Conservation (phyloP, 768 basidiomycete species). For the Pleurotus pulmonarius region DNA sequence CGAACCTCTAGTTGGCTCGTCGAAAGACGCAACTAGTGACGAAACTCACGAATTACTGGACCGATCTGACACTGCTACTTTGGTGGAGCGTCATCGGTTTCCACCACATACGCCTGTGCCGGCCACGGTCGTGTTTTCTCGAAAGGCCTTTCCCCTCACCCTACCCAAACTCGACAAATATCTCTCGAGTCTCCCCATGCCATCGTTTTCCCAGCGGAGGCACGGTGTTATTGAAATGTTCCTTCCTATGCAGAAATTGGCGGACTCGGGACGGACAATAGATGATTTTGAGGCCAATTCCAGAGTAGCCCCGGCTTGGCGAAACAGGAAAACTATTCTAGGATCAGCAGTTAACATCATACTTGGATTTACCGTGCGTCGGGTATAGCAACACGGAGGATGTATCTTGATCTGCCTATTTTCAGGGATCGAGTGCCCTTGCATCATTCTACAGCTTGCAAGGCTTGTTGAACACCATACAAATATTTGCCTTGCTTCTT, state of each 20-base stretch:
- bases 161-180: constrained; percentile 61
- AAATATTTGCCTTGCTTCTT: constrained; percentile 68
- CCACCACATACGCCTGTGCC: constrained; percentile 44
- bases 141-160: constrained; percentile 53
- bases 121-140: constrained; percentile 53
- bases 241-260: constrained; percentile 57
- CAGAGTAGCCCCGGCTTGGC: constrained; percentile 44
- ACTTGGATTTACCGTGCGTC: constrained; percentile 53
- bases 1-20: background rate
- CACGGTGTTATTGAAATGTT: constrained; percentile 39
- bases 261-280: constrained; percentile 41
- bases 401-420: background rate
- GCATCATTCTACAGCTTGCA: constrained; percentile 69
- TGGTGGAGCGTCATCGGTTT: constrained; percentile 5
- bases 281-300: constrained; percentile 61
- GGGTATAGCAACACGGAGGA: background rate
- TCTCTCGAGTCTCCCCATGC: constrained; percentile 43
- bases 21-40: background rate
- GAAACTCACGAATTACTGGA: background rate
- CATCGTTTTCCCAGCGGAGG: constrained; percentile 33
- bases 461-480: constrained; percentile 64
- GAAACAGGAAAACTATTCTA: constrained; percentile 51
- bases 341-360: constrained; percentile 40
- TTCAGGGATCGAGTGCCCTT: constrained; percentile 65
- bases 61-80: background rate